Conservation (phyloP, 2,329 filamentous ascomycete genomes). For the Fusarium tjaetaba region DNA sequence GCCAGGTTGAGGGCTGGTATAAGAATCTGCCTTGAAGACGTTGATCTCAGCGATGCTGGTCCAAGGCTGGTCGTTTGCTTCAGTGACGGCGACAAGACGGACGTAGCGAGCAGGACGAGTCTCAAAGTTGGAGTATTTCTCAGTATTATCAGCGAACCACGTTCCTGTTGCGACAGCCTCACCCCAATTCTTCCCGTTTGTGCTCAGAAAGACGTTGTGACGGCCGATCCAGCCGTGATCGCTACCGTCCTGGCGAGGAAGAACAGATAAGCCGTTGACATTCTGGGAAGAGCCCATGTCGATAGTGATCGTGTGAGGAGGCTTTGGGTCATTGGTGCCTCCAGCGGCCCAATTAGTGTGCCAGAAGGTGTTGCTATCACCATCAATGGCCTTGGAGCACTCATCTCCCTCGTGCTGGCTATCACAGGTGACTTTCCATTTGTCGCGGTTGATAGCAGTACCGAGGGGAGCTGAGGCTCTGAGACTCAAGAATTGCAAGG, state of each 20-base stretch:
- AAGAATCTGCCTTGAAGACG: slow-evolving; percentile 18
- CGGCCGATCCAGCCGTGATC: slow-evolving; percentile 3
- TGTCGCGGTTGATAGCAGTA: background rate
- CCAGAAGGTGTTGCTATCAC: slow-evolving; percentile 20
- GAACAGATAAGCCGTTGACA: slow-evolving; percentile 21
- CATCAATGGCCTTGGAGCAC: slow-evolving; percentile 26
- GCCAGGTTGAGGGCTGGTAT: background rate
- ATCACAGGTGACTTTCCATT: slow-evolving; percentile 25
- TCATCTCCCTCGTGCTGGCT: slow-evolving; percentile 18
- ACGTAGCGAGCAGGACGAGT: slow-evolving; percentile 23
- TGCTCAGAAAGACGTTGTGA: slow-evolving; percentile 18
- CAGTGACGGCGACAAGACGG: slow-evolving; percentile 6
- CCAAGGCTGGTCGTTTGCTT: slow-evolving; percentile 16
- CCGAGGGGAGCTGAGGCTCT: slow-evolving; percentile 1
- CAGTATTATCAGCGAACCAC: slow-evolving; percentile 22
- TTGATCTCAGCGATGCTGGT: slow-evolving; percentile 31
- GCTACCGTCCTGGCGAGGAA: slow-evolving; percentile 19
- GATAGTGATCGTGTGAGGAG: slow-evolving; percentile 17
- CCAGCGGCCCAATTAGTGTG: slow-evolving; percentile 1
- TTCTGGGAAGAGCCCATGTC: slow-evolving; percentile 20
- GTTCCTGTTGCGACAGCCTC: slow-evolving; percentile 18
- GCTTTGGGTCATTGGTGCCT: background rate
- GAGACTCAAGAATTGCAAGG: background rate
- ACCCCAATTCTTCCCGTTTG: slow-evolving; percentile 21
- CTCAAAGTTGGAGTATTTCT: slow-evolving; percentile 31